These are phyloP conservation scores for Penicillium sp. DNA, from an alignment of 2,329 filamentous ascomycete genomes.

Conservation along the genomic window DNA sequence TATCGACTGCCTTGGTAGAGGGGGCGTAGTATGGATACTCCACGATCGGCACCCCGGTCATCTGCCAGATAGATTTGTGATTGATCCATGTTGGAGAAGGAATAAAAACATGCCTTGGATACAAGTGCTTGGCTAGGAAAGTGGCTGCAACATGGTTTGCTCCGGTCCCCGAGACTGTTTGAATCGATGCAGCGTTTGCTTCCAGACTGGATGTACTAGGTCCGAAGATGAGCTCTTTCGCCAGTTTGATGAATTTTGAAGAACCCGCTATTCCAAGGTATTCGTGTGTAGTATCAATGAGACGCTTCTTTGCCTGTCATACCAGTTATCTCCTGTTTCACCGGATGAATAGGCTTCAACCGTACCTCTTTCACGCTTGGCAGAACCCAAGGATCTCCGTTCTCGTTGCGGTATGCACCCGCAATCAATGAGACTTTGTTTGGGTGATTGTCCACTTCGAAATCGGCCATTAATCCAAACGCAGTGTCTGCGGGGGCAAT, in stretches of 20 bases:
- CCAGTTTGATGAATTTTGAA: constrained; percentile 73
- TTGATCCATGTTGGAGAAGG: constrained; percentile 93
- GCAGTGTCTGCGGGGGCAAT: not conserved
- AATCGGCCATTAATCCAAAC: not conserved
- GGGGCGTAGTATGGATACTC: constrained; percentile 86
- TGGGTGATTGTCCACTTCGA: constrained; percentile 7
- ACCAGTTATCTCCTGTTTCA: not conserved
- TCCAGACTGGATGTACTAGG: constrained; percentile 32
- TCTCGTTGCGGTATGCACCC: constrained; percentile 45
- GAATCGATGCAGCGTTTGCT: constrained; percentile 64
- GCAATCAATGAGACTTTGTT: constrained; percentile 43
- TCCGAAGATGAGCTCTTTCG: constrained; percentile 41
- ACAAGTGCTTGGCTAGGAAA: constrained; percentile 82
- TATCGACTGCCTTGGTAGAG: constrained; percentile 22
- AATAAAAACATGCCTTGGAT: constrained; percentile 70
- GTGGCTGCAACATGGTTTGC: constrained; percentile 83
- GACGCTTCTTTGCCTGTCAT: constrained; percentile 60
- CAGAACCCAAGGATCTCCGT: constrained; percentile 40
- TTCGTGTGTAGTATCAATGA: constrained; percentile 71
- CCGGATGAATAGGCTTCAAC: not conserved
- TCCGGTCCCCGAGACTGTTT: constrained; percentile 92
- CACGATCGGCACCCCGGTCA: constrained; percentile 11
- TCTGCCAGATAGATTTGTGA: constrained; percentile 82
- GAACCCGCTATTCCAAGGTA: constrained; percentile 89
- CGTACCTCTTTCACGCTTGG: constrained; percentile 37